Percentiles rank a stretch among this genome's conserved stretches.
These are phyloP conservation scores for Plantago ovata DNA, from an alignment of 257 asterid species.

Conservation along the genomic window DNA sequence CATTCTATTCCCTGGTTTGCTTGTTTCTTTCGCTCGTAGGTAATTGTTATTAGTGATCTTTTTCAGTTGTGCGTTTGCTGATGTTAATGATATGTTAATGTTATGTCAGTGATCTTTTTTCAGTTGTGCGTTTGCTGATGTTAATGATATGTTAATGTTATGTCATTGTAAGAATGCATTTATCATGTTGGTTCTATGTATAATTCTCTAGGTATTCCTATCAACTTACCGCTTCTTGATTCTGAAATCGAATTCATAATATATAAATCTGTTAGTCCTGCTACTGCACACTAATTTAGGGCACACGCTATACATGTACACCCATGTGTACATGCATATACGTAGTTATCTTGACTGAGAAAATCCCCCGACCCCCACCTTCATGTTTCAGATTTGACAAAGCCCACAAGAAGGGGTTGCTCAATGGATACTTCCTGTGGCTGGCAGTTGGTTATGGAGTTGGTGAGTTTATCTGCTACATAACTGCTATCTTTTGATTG, in stretches of 20 bases:
- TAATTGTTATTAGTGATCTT: slow-evolving; percentile 26
- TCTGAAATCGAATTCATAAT: slow-evolving; percentile 4
- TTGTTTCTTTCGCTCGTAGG: slow-evolving; percentile 80
- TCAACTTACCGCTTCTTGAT: background rate
- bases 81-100: background rate
- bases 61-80: slow-evolving; percentile 9
- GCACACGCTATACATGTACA: background rate
- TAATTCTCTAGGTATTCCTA: background rate
- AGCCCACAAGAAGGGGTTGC: slow-evolving; percentile 56
- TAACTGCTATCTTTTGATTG: slow-evolving; percentile 3
- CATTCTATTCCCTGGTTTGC: slow-evolving; percentile 89
- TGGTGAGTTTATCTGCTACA: slow-evolving; percentile 49
- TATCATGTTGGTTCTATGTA: background rate
- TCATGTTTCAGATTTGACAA: slow-evolving; percentile 71
- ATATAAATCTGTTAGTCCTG: background rate
- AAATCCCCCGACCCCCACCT: slow-evolving; percentile 10
- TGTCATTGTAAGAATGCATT: slow-evolving; percentile 6
- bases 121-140: slow-evolving; percentile 2
- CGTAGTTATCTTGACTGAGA: slow-evolving; percentile 16
- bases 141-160: background rate
- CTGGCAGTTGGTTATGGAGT: slow-evolving; percentile 76
- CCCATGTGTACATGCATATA: background rate
- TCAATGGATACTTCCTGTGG: slow-evolving; percentile 87
- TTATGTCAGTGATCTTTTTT: slow-evolving; percentile 8
- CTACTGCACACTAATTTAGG: background rate